phyloP scores from a whole-genome alignment of 768 basidiomycete species.

The Antrodiella citrinella region DNA sequence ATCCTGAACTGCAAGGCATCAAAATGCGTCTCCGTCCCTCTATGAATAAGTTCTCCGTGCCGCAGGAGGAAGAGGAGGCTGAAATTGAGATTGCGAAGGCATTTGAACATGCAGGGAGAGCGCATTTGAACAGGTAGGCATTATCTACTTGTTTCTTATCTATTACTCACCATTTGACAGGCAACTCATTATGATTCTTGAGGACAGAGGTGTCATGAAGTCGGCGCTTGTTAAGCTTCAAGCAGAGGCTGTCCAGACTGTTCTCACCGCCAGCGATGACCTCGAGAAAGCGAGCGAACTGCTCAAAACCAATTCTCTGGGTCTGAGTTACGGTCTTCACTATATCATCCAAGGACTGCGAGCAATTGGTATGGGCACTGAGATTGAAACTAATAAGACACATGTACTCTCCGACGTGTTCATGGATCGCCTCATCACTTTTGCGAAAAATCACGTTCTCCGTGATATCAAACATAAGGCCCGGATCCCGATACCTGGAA shows the following conservation, averaged over 20 bases:
- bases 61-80: slow-evolving; percentile 31
- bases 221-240: slow-evolving; percentile 59
- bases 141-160: slow-evolving; percentile 1
- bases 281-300: slow-evolving; percentile 39
- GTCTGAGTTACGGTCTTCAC: slow-evolving; percentile 38
- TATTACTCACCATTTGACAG: slow-evolving; percentile 26
- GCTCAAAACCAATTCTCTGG: slow-evolving; percentile 41
- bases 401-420: slow-evolving; percentile 12
- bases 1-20: slow-evolving; percentile 45
- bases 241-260: slow-evolving; percentile 43
- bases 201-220: slow-evolving; percentile 58
- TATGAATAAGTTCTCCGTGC: slow-evolving; percentile 69
- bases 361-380: slow-evolving; percentile 19
- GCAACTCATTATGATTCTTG: slow-evolving; percentile 69
- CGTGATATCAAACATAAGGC: slow-evolving; percentile 72
- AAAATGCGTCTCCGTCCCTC: slow-evolving; percentile 63
- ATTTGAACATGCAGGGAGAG: slow-evolving; percentile 49
- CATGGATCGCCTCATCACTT: slow-evolving; percentile 16
- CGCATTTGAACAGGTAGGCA: slow-evolving; percentile 64
- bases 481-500: slow-evolving; percentile 60
- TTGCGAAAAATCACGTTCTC: slow-evolving; percentile 52
- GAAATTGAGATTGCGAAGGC: slow-evolving; percentile 69
- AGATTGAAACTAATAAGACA: slow-evolving; percentile 8
- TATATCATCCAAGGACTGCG: slow-evolving; percentile 44
- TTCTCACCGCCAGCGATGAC: slow-evolving; percentile 54